Base-by-base conservation (phyloP, 2,329 filamentous ascomycete genomes). In the Blastomyces emzantsi region DNA sequence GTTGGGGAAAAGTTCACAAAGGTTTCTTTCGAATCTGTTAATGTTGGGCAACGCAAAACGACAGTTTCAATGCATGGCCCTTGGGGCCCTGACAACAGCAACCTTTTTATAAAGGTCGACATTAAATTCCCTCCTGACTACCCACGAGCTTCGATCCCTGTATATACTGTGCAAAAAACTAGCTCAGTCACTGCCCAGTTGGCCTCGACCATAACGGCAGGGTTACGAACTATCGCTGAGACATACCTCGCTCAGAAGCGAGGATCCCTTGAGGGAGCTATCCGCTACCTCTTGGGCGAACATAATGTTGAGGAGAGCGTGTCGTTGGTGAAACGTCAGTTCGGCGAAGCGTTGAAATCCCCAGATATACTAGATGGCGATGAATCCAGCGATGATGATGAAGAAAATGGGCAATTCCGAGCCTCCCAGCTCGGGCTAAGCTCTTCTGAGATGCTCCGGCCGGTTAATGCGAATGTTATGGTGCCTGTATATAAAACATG, bases 371-470 rank as follows among this genome's bases (percentile, higher is more conserved):
- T 80, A 47, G 78, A 75, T 39, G 89, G 90, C 64, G 90, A 94
- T 67, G 93, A 90, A 68, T 97, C 91, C 2, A 95, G 90, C 69
- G 88, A 91, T 66, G 88, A 90, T 65, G 90, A 92, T 67, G 90
- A 92, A 64, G 76, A 78, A 64, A 72, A 79, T 62, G 74, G 76
- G 19, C 66, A 77, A 70, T 73, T 73, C 63, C 75, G 77, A 62
- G 76, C 73, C 28, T 76, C 79, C 63, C 76, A 78, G 51, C 68
- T 81, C 61, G 78, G 78, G 33, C 75, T 78, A 72, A 79, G 80
- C 65, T 80, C 75, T 36, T 78, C 82, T 64, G 82, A 82, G 63
- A 73, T 81, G 25, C 78, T 85, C 66, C 79, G 80, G 57, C 78
- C 79, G 11, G 77, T 82, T 33, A 83, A 83, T 81, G 73, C 85